A percentile compares a stretch with the other conserved stretches of the same genome.
Conservation (phyloP, 331 rosid genomes). For the Pyrus hybrid region DNA sequence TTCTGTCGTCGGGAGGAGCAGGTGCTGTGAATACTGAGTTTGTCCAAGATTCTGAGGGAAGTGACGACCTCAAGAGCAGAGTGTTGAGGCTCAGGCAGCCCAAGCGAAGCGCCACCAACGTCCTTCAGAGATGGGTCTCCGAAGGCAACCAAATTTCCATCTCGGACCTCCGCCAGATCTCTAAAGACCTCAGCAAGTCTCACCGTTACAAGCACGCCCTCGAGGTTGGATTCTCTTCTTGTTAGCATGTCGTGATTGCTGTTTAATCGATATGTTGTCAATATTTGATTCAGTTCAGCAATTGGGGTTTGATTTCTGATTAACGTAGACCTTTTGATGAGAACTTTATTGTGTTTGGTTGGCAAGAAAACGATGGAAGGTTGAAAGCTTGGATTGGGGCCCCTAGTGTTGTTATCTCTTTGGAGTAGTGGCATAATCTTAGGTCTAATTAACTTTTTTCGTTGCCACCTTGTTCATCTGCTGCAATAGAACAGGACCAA, state of each 20-base stretch:
- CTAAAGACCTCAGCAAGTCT: slow-evolving; percentile 68
- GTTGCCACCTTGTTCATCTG: too few relatives aligned
- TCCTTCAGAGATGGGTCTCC: slow-evolving; percentile 65
- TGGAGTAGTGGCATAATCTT: too few relatives aligned
- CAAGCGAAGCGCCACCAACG: slow-evolving; percentile 76
- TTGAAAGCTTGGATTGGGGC: neutral
- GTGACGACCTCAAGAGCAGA: slow-evolving; percentile 63
- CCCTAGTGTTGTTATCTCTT: too few relatives aligned
- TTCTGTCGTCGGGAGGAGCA: slow-evolving; percentile 25
- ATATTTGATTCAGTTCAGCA: neutral
- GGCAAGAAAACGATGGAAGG: neutral
- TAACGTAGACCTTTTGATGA: too few relatives aligned
- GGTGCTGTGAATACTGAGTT: slow-evolving; percentile 31
- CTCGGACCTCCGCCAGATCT: slow-evolving; percentile 62
- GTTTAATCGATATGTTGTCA: neutral
- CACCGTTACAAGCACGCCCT: slow-evolving; percentile 90
- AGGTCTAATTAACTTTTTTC: too few relatives aligned
- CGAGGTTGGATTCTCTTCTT: slow-evolving; percentile 56
- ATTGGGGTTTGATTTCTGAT: neutral
- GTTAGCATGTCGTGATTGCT: too few relatives aligned
- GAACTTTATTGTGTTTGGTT: neutral
- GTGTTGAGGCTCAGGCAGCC: slow-evolving; percentile 68
- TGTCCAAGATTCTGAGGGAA: slow-evolving; percentile 31
- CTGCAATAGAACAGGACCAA: neutral
- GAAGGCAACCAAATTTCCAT: slow-evolving; percentile 60